These are phyloP conservation scores for Dendrobium catenatum DNA, from an alignment of 106 monocot species.

Conservation along the genomic window DNA sequence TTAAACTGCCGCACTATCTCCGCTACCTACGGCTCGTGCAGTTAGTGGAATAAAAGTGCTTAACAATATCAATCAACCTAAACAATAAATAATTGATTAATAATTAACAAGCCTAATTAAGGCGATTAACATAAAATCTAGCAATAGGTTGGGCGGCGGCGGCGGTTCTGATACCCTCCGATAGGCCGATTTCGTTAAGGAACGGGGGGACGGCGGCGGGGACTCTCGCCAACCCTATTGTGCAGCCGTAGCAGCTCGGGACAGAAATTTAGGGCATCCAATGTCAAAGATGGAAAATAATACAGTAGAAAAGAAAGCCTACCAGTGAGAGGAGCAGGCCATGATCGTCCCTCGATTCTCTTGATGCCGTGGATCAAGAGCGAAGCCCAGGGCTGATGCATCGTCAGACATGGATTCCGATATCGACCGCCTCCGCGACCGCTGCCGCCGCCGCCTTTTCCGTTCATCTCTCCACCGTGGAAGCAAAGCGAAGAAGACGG, in stretches of 20 bases:
- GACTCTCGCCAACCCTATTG: not conserved
- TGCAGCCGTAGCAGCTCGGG: not conserved
- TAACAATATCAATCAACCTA: not conserved
- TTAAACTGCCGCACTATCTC: too few relatives aligned
- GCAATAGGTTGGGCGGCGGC: not conserved
- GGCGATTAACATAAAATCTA: not conserved
- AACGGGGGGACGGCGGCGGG: too few relatives aligned
- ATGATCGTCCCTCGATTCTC: constrained; percentile 85
- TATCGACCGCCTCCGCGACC: constrained; percentile 18
- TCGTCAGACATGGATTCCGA: constrained; percentile 80
- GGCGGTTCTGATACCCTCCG: too few relatives aligned
- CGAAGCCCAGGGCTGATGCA: constrained; percentile 98
- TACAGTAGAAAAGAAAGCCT: not conserved
- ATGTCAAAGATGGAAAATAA: not conserved
- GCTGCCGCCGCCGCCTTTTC: not conserved
- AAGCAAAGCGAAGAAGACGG: not conserved
- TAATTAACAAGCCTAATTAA: too few relatives aligned
- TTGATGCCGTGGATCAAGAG: constrained; percentile 86
- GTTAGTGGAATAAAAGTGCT: too few relatives aligned
- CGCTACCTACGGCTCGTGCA: too few relatives aligned
- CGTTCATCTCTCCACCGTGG: constrained; percentile 5
- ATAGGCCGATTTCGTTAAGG: too few relatives aligned
- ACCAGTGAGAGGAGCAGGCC: constrained; percentile 87
- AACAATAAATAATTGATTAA: not conserved
- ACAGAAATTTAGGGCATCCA: not conserved